phyloP scores from a whole-genome alignment of 495 filamentous ascomycete genomes.

The Aspergillus diversus region DNA sequence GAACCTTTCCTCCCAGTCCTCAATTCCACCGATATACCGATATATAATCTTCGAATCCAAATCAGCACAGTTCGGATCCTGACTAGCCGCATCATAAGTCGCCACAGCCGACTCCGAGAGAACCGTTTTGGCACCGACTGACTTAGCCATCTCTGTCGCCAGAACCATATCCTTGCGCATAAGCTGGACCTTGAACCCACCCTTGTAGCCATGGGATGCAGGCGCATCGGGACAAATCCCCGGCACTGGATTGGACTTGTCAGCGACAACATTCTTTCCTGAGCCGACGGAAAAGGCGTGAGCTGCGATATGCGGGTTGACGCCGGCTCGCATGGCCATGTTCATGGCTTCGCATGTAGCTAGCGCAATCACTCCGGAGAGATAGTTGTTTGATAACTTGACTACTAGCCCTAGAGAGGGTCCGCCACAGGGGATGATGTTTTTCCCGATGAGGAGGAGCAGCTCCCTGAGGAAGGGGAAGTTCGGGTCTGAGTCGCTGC shows the following conservation, averaged over 20 bases:
- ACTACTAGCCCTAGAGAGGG: conserved; percentile 55
- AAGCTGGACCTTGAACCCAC: conserved; percentile 56
- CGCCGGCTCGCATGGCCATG: conserved; percentile 56
- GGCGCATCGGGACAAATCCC: conserved; percentile 53
- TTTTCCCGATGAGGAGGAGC: conserved; percentile 48
- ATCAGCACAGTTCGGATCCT: conserved; percentile 48
- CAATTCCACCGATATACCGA: conserved; percentile 52
- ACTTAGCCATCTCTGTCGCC: conserved; percentile 50
- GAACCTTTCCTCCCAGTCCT: conserved; percentile 42
- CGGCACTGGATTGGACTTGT: conserved; percentile 55
- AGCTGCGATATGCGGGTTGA: conserved; percentile 52
- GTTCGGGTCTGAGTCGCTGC: conserved; percentile 34
- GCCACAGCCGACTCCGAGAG: conserved; percentile 46
- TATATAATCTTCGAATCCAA: conserved; percentile 59
- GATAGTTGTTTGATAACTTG: conserved; percentile 61
- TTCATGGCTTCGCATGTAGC: conserved; percentile 56
- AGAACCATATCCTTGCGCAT: conserved; percentile 59
- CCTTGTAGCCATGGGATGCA: conserved; percentile 47
- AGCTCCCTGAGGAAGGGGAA: conserved; percentile 36
- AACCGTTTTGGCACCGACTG: conserved; percentile 45
- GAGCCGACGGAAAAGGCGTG: conserved; percentile 53
- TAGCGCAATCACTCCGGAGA: conserved; percentile 56
- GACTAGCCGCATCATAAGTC: conserved; percentile 50
- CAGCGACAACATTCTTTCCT: conserved; percentile 53
- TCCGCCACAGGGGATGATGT: conserved; percentile 55